Evolutionary conservation across 202 grass and related monocot species (phyloP), one percentile per base, ranked within the genome.

Genomic region (Eragrostis tef): DNA sequence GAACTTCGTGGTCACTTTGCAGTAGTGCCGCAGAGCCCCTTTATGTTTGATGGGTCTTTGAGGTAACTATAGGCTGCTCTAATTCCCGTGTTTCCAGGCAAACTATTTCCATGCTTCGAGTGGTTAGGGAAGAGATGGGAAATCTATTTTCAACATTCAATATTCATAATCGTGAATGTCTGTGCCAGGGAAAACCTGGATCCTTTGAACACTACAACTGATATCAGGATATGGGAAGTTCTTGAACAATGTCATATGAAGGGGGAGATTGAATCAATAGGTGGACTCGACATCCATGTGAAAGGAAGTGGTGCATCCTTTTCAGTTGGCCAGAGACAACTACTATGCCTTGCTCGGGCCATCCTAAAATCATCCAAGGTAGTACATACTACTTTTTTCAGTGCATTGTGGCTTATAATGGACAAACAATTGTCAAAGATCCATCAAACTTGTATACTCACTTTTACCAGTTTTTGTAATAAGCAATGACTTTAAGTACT

Each of bases 191-290:
- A 94, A 70, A 98, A 98, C 73, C 88, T 98, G 56, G 95, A 98
- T 82, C 95, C 92, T 66, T 98, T 90, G 53, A 70, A 87, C 65
- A 82, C n/a, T 73, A 60, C 49, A 61, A 82, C 86, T 65, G 88
- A 98, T 74, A 15, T 50, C 36, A 94, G 84, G 84, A 91, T 94
- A 84, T 98, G 95, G 94, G 90, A 93, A 78, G 92, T 81, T 80
- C 95, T 98, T 89, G 92, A 91, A 73, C 94, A 93, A 88, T 94
- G 95, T 26, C 92, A 94, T 84, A 98, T 98, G 62, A 98, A 94
- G 50, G 67, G 59, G 79, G 90, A 84, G 51, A 73, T 94, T 34
- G 86, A 94, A 87, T 89, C 70, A 75, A 81, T 80, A 67, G 94
- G 92, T 25, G 95, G 95, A 62, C 88, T 98, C 6, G 82, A 85